Percentiles rank a stretch among this genome's conserved stretches.
Evolutionary conservation across 2,329 filamentous ascomycete genomes (phyloP).

Genomic region (Arachnopeziza araneosa): DNA sequence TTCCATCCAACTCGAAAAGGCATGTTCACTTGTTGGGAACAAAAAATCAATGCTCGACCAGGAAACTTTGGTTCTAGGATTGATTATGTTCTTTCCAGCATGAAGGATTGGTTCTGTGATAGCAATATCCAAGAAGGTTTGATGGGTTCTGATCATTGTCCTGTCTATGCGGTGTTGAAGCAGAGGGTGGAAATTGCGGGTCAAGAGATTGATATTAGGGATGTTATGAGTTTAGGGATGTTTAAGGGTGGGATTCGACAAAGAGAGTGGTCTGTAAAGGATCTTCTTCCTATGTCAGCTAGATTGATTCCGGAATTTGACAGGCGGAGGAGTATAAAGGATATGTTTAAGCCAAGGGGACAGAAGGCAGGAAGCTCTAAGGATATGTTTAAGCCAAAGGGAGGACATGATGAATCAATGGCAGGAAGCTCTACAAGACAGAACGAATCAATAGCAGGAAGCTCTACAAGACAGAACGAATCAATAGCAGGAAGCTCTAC

Average conservation of each 20-base stretch:
- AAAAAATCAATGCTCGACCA: constrained; percentile 89
- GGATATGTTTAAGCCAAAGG: constrained; percentile 12
- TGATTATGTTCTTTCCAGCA: constrained; percentile 84
- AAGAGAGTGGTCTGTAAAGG: constrained; percentile 60
- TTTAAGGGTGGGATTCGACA: constrained; percentile 63
- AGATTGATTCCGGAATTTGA: constrained; percentile 85
- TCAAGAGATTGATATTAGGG: constrained; percentile 49
- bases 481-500: too few relatives aligned
- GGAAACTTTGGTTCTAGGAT: constrained; percentile 91
- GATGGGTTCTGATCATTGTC: constrained; percentile 94
- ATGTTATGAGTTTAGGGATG: constrained; percentile 76
- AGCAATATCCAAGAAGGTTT: constrained; percentile 90
- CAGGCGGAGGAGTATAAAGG: constrained; percentile 76
- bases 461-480: too few relatives aligned
- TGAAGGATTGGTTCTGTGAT: constrained; percentile 71
- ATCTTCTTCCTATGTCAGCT: constrained; percentile 69
- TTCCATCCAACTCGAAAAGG: constrained; percentile 75
- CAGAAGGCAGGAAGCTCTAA: too few relatives aligned
- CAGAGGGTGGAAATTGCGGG: constrained; percentile 52
- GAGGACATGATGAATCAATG: constrained; percentile 5
- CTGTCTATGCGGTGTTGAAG: constrained; percentile 73
- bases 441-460: too few relatives aligned
- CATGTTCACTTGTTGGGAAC: constrained; percentile 99
- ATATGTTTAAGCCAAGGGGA: constrained; percentile 79
- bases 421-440: constrained; percentile 7